Evolutionary conservation across 164 flowering plant genomes (phyloP), one percentile per base, ranked within the genome.

Genomic region (Saururus chinensis): DNA sequence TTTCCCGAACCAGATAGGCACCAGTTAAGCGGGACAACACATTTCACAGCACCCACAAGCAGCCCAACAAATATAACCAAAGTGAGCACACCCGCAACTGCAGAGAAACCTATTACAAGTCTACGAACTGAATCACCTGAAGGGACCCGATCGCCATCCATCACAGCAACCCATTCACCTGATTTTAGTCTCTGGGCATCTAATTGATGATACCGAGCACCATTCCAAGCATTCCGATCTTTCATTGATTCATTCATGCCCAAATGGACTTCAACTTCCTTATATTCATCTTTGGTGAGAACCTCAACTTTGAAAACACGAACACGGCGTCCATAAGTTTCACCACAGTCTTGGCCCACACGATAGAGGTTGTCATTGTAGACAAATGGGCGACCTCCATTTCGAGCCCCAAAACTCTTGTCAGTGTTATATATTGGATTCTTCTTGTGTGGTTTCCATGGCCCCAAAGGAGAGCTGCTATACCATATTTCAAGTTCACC

Each of bases 401-500:
- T 92, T 16, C 98, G 81, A 56, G 96, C 92, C 48, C 97, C 97
- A 2, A 59, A 53, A 64, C 86, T 83, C 70, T 73, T 75, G 55
- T 76, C 79, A 9, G 70, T 69, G 68, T 89, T 87, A 53, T 81
- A 79, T 7, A 89, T 73, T 3, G 98, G 97, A 67, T 89, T 92
- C 67, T 82, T 77, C 77, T 83, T 85, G 76, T 92, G 98, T n/a
- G 89, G 85, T 73, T 70, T 88, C 96, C 96, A 92, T 45, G 92
- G 87, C 61, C 98, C 97, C 60, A 89, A 74, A 9, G 93, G 96
- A 11, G 97, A 81, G 66, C 57, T 76, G 63, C 96, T 84, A 61
- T 85, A 80, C 96, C 90, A 92, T 57, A 92, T 86, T 67, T 89
- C 97, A 24, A 92, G 81, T 67, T 84, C 87, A 19, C 93, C 98